Conservation (phyloP, 768 basidiomycete species). For the Boletus reticulatus region DNA sequence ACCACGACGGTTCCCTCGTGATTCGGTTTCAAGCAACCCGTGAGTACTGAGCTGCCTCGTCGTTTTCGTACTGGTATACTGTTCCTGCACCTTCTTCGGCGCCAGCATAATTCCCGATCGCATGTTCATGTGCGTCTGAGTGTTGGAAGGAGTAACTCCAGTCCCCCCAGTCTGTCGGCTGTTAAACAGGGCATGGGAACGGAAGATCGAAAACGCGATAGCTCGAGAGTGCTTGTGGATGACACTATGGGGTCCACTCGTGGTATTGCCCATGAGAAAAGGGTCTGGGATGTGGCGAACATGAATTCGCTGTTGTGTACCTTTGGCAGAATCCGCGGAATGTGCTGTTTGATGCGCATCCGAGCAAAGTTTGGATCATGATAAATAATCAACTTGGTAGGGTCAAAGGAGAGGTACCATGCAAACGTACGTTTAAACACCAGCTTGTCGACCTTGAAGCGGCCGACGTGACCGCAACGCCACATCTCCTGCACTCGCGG, state of each 20-base stretch:
- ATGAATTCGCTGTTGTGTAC: constrained; percentile 66
- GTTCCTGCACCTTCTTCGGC: constrained; percentile 72
- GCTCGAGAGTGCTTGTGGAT: constrained; percentile 84
- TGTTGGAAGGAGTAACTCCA: constrained; percentile 1
- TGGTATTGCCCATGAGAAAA: constrained; percentile 38
- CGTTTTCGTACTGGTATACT: constrained; percentile 73
- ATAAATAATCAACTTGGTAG: background rate
- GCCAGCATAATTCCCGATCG: constrained; percentile 57
- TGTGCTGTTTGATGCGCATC: constrained; percentile 25
- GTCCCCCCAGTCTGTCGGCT: constrained; percentile 11
- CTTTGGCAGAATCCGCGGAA: constrained; percentile 50
- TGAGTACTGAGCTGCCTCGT: constrained; percentile 67
- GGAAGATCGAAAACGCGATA: constrained; percentile 74
- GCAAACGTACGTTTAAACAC: constrained; percentile 35
- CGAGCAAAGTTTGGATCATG: background rate
- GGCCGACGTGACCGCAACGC: constrained; percentile 60
- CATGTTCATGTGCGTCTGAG: constrained; percentile 26
- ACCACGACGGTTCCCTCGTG: constrained; percentile 16
- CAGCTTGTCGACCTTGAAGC: constrained; percentile 57
- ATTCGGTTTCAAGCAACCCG: constrained; percentile 56
- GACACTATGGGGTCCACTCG: constrained; percentile 59
- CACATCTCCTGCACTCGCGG: constrained; percentile 55
- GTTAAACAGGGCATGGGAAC: constrained; percentile 46
- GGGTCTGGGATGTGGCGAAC: constrained; percentile 55
- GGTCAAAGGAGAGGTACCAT: constrained; percentile 17